Conservation (phyloP, 2,329 filamentous ascomycete species). For the Exophiala alcalophila region DNA sequence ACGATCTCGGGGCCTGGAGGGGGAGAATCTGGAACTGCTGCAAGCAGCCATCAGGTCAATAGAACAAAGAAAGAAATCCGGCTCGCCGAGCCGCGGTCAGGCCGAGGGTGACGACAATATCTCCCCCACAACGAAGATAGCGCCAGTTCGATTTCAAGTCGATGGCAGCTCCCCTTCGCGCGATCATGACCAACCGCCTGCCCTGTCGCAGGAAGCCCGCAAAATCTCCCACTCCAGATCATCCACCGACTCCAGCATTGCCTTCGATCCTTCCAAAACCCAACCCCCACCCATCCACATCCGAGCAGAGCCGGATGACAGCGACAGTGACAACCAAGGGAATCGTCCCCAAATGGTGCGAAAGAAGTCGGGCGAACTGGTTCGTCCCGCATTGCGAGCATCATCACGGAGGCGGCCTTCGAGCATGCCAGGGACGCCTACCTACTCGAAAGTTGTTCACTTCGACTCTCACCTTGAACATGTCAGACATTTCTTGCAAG, state of each 20-base stretch:
- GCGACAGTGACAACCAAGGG: conserved; percentile 55
- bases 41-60: conserved; percentile 81
- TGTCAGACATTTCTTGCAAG: conserved; percentile 89
- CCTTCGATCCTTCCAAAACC: conserved; percentile 43
- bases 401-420: conserved; percentile 76
- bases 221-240: conserved; percentile 62
- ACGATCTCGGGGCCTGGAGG: conserved; percentile 36
- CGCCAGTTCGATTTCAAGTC: conserved; percentile 23
- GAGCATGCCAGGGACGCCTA: conserved; percentile 96
- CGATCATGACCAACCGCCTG: conserved; percentile 38
- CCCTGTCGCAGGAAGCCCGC: conserved; percentile 54
- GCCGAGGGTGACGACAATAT: too few relatives aligned
- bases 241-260: conserved; percentile 54
- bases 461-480: conserved; percentile 97
- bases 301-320: conserved; percentile 50
- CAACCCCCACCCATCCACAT: conserved; percentile 43
- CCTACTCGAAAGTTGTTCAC: conserved; percentile 95
- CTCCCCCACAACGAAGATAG: conserved; percentile 20
- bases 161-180: conserved; percentile 37
- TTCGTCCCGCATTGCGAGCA: conserved; percentile 82
- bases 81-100: conserved; percentile 52
- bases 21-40: conserved; percentile 60
- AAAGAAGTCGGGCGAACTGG: conserved; percentile 97
- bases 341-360: conserved; percentile 87
- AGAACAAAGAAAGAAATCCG: conserved; percentile 57